Evolutionary conservation across 2,329 filamentous ascomycete species (phyloP), one percentile per base, ranked within the genome.

Genomic region (Stemphylium vesicarium): DNA sequence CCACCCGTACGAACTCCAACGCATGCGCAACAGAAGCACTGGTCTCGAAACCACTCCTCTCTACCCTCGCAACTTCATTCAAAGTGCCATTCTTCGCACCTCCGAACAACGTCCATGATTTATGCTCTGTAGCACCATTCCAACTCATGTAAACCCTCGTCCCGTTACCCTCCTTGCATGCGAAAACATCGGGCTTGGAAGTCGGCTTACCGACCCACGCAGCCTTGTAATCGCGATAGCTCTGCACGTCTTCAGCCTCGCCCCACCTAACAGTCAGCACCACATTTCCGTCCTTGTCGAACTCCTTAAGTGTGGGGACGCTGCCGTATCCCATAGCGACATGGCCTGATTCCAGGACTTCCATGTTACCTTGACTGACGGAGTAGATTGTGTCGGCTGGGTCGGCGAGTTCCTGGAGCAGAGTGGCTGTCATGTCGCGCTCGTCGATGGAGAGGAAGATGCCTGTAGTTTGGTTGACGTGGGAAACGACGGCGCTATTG

Each of bases 81-180:
- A 44, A 18, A n/a, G 26, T 44, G 4, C 29, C 29, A 20, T 44
- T 44, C 15, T 22, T 6, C 20, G 42, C 42, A n/a, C 42, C 29
- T 2, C 48, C 56, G 18, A 46, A 47, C 4, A 58, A 38, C 1
- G 40, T 32, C 56, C 56, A 58, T 5, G 22, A 37, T 1, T 44
- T 29, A 12, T 47, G 41, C 37, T 58, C 56, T 0, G 56, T 58
- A 20, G 56, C 56, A 12, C 56, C 56, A 26, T 55, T 58, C 56
- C 56, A 56, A 29, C 56, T 58, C 56, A 58, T 55, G 36, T 58
- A 56, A 22, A 58, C 52, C 13, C 35, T 49, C 5, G 46, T 58
- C 7, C 40, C 35, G 4, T 35, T 37, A 8, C 37, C 20, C 13
- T 13, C 16, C 10, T 42, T 49, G 2, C 56, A 58, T 31, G 56